Base-by-base conservation (phyloP, 2,329 filamentous ascomycete species). In the Biscogniauxia sp. region DNA sequence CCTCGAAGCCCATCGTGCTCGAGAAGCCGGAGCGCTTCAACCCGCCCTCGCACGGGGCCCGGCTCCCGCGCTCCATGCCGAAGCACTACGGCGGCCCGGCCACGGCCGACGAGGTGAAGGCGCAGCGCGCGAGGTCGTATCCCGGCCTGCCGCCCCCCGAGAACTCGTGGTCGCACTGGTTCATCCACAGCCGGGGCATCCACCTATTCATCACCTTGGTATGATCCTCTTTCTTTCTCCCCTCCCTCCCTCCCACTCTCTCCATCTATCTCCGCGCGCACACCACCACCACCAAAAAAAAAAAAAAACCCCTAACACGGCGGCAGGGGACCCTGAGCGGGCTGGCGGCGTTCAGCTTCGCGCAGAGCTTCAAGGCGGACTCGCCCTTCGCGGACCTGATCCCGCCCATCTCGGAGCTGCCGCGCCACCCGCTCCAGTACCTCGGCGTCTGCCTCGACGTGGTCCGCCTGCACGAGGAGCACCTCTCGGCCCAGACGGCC, bases 21-120 rank as follows among this genome's bases (percentile, higher is more conserved):
- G 91, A 91, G 69, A 92, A 97, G 76, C 94, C 94, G 23, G 84
- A 90, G 70, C 90, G 89, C 74, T 98, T 97, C 82, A 91, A 91
- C 54, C 94, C 95, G 1, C 95, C 95, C 0, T 98, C 94, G 0
- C 95, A 98, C 75, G 89, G 90, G 13, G 80, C 90, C 20, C 83
- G 90, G 6, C 83, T 92, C 32, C 80, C 84, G 76, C 75, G 56
- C 20, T 71, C 72, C 25, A 74, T 79, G 6, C 87, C 88, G 28
- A 82, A 83, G 69, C 86, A 89, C 75, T 96, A 96, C 73, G 93
- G 92, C 45, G 90, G 92, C 19, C 78, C 85, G 20, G 77, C 93
- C 62, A 87, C 85, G 17, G 79, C 82, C 20, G 83, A 88, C 56
- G 89, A 96, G 75, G 77, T 81, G 55, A 79, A 84, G 64, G 83